A percentile compares a stretch with the other conserved stretches of the same genome.
Evolutionary conservation across 2,329 filamentous ascomycete species (phyloP).

Genomic region (Ramularia collo-cygni): DNA sequence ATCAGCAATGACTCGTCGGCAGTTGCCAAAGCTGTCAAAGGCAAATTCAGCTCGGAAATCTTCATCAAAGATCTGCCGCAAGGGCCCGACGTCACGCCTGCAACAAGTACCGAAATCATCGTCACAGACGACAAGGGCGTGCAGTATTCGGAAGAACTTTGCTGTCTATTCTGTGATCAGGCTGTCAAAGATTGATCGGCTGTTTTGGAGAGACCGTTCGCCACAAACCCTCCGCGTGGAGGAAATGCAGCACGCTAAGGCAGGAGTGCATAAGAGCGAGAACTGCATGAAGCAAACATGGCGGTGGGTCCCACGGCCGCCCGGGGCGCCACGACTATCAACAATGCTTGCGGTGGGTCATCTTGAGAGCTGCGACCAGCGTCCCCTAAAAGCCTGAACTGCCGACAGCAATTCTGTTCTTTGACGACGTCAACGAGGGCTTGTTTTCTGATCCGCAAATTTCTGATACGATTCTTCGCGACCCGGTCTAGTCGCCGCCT

Average conservation of each 20-base stretch:
- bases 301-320: too few relatives aligned
- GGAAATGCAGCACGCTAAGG: neutral
- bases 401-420: too few relatives aligned
- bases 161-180: slow-evolving; percentile 25
- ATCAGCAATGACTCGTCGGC: slow-evolving; percentile 6
- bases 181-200: slow-evolving; percentile 16
- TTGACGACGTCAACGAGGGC: too few relatives aligned
- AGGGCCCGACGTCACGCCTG: slow-evolving; percentile 7
- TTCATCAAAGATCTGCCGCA: slow-evolving; percentile 22
- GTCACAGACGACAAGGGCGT: slow-evolving; percentile 22
- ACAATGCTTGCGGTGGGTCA: too few relatives aligned
- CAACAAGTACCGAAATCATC: slow-evolving; percentile 22
- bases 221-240: too few relatives aligned
- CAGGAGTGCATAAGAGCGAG: slow-evolving; percentile 2
- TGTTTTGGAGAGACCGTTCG: neutral
- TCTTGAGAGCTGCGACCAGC: too few relatives aligned
- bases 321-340: too few relatives aligned
- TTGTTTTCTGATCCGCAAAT: too few relatives aligned
- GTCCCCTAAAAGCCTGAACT: too few relatives aligned
- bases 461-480: too few relatives aligned
- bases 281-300: too few relatives aligned
- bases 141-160: slow-evolving; percentile 18
- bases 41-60: slow-evolving; percentile 17
- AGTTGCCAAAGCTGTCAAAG: slow-evolving; percentile 9
- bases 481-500: too few relatives aligned